Evolutionary conservation across 164 flowering plant species (phyloP).

Genomic region (Tinospora cordifolia): DNA sequence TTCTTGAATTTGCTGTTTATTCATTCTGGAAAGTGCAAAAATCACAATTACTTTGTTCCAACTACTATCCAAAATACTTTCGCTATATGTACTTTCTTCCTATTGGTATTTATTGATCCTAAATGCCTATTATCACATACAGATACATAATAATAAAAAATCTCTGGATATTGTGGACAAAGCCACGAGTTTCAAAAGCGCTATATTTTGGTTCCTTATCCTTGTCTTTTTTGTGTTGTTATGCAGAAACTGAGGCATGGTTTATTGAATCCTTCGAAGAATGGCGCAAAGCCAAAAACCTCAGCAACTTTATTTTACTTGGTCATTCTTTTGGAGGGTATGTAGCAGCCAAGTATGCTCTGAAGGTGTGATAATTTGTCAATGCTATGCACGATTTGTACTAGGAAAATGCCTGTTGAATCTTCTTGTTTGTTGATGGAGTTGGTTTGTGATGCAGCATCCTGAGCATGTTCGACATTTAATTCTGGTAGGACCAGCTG

Average conservation of each 20-base stretch:
- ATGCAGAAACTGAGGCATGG: slow-evolving; percentile 96
- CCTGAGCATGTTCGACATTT: slow-evolving; percentile 88
- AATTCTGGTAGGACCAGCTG: slow-evolving; percentile 90
- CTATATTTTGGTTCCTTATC: neutral
- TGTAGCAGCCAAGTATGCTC: slow-evolving; percentile 95
- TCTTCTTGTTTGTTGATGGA: slow-evolving; percentile 10
- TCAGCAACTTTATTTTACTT: slow-evolving; percentile 77
- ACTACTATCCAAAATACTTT: neutral
- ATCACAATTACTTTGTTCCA: neutral
- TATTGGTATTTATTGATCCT: neutral
- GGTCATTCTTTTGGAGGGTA: slow-evolving; percentile 99
- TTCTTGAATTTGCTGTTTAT: neutral
- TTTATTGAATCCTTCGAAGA: slow-evolving; percentile 96
- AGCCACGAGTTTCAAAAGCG: neutral
- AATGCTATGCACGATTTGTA: slow-evolving; percentile 1
- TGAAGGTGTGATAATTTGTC: slow-evolving; percentile 69
- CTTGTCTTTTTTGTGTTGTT: neutral
- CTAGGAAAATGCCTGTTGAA: neutral
- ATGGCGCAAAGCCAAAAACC: slow-evolving; percentile 92
- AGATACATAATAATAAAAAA: neutral
- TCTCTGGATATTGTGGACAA: neutral
- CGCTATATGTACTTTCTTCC: neutral
- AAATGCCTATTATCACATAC: neutral
- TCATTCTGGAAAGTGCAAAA: neutral
- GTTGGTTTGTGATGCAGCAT: slow-evolving; percentile 42